Percentiles rank a stretch among this genome's conserved stretches.
These are phyloP conservation scores for Solanum clarkiae DNA, from an alignment of 257 asterid genomes.

Conservation along the genomic window DNA sequence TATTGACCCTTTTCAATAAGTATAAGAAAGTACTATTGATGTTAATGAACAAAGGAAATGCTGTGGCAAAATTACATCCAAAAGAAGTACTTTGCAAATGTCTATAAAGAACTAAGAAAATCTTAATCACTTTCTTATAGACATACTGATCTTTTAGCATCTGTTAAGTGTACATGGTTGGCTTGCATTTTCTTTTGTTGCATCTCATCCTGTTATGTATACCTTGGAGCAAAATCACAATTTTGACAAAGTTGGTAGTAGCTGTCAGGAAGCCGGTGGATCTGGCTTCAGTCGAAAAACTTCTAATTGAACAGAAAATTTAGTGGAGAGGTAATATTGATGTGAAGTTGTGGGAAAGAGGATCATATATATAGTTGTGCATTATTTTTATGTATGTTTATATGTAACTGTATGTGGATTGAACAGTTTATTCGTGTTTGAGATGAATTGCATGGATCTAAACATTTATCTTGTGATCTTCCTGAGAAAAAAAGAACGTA, in stretches of 20 bases:
- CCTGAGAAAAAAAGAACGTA: neutral
- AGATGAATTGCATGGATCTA: neutral
- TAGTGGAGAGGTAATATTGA: neutral
- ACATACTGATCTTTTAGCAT: neutral
- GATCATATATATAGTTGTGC: neutral
- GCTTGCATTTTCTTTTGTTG: neutral
- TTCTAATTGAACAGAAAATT: neutral
- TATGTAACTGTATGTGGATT: neutral
- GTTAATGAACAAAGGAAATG: neutral
- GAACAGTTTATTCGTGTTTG: neutral
- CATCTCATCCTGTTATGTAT: neutral
- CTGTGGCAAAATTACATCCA: neutral
- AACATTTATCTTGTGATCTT: neutral
- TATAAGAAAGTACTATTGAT: neutral
- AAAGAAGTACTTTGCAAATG: neutral
- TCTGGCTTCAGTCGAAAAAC: neutral
- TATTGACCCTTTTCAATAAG: neutral
- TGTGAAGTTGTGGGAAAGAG: neutral
- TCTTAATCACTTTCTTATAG: neutral
- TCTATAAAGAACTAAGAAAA: neutral
- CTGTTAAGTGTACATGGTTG: neutral
- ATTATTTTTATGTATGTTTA: neutral
- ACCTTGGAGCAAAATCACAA: neutral
- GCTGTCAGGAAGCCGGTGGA: neutral
- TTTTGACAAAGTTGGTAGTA: neutral